phyloP scores from a whole-genome alignment of 345 rosid species.

The Laguncularia racemosa region DNA sequence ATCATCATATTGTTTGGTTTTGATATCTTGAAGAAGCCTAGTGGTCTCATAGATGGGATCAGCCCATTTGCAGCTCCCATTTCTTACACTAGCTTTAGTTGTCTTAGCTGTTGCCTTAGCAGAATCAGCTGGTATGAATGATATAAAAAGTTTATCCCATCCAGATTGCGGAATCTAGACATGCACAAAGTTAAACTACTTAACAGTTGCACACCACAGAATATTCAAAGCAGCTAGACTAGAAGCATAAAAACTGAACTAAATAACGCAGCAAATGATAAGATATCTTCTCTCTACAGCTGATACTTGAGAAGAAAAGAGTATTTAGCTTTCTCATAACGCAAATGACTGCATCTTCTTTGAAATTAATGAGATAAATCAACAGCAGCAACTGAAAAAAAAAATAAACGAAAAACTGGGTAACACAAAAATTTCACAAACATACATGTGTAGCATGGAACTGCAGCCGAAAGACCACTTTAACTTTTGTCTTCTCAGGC shows the following conservation, averaged over 20 bases:
- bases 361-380: too few species aligned
- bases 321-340: too few species aligned
- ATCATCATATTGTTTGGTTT: conserved; percentile 71
- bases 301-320: too few species aligned
- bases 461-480: conserved; percentile 91
- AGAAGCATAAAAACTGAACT: too few species aligned
- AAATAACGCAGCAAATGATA: too few species aligned
- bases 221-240: too few species aligned
- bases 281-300: too few species aligned
- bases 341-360: too few species aligned
- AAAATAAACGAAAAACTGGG: too few species aligned
- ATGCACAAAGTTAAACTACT: conserved; percentile 1
- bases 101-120: conserved; percentile 92
- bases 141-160: conserved; percentile 94
- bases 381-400: background rate
- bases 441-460: conserved; percentile 97
- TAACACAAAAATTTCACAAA: conserved; percentile 5
- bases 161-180: conserved; percentile 79
- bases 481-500: conserved; percentile 87
- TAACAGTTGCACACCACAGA: too few species aligned
- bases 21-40: conserved; percentile 79
- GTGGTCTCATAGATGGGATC: conserved; percentile 99
- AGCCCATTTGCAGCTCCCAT: conserved; percentile 95
- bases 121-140: conserved; percentile 87
- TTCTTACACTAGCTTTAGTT: conserved; percentile 90